phyloP scores from a whole-genome alignment of 306 rosid genomes.

The Cicer arietinum region DNA sequence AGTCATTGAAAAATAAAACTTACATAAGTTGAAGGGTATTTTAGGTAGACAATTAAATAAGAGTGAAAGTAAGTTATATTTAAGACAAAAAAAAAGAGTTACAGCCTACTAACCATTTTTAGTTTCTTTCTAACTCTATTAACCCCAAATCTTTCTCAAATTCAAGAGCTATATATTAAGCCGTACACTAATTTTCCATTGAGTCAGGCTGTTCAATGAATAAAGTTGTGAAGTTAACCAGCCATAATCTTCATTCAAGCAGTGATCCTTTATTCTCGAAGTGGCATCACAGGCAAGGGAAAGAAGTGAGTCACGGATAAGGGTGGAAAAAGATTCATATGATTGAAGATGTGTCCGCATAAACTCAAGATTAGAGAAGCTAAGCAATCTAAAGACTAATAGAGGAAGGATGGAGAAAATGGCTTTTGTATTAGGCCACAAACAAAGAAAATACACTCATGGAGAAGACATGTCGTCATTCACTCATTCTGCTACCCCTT shows the following conservation, averaged over 20 bases:
- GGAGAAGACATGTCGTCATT: background rate
- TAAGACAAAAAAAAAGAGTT: no score
- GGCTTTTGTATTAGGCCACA: background rate
- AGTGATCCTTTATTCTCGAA: background rate
- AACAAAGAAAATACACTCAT: no score
- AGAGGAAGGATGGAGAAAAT: background rate
- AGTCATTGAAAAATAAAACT: no score
- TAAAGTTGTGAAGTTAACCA: background rate
- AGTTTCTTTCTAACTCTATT: background rate
- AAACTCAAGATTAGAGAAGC: no score
- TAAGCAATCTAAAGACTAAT: no score
- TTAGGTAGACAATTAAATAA: no score
- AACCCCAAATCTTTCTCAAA: background rate
- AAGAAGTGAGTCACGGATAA: background rate
- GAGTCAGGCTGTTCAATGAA: background rate
- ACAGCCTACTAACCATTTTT: background rate
- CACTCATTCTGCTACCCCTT: background rate
- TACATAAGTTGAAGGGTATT: no score
- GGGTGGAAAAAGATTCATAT: constrained; percentile 2
- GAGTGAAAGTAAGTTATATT: no score
- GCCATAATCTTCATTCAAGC: background rate
- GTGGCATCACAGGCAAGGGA: background rate
- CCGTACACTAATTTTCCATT: background rate
- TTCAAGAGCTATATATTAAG: background rate
- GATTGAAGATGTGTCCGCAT: background rate